Conservation (phyloP, 1,284 basidiomycete species). For the Golubevia pallescens region DNA sequence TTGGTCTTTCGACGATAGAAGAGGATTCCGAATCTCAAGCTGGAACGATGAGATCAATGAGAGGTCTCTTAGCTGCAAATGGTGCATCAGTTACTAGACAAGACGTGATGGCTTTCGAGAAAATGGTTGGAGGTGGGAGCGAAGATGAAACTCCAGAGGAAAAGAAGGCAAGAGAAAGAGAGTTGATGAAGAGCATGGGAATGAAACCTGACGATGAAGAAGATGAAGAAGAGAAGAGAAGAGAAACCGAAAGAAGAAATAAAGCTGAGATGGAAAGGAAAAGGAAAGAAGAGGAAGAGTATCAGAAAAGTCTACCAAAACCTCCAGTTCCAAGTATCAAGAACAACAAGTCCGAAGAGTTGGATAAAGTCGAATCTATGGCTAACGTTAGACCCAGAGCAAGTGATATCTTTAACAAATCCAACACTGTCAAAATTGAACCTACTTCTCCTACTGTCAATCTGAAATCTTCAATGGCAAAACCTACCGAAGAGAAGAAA, state of each 20-base stretch:
- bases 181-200: conserved; percentile 36
- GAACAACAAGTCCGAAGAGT: not conserved
- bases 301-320: conserved; percentile 13
- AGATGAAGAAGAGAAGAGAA: conserved; percentile 30
- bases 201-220: conserved; percentile 41
- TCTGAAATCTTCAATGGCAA: not conserved
- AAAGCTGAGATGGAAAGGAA: not conserved
- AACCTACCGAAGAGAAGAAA: not conserved
- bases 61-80: conserved; percentile 21
- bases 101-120: conserved; percentile 12
- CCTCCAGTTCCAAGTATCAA: conserved; percentile 10
- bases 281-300: conserved; percentile 1
- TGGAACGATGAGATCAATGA: conserved; percentile 37
- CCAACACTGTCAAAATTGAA: not conserved
- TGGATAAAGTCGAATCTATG: not conserved
- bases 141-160: conserved; percentile 6
- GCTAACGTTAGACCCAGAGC: conserved; percentile 21
- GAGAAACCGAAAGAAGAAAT: conserved; percentile 9
- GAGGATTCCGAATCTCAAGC: conserved; percentile 45
- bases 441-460: conserved; percentile 1
- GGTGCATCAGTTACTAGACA: conserved; percentile 14
- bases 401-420: conserved; percentile 31
- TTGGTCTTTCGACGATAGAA: conserved; percentile 41
- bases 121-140: conserved; percentile 5
- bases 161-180: conserved; percentile 37